Conservation (phyloP, 495 filamentous ascomycete species). For the Emericellopsis terricola region DNA sequence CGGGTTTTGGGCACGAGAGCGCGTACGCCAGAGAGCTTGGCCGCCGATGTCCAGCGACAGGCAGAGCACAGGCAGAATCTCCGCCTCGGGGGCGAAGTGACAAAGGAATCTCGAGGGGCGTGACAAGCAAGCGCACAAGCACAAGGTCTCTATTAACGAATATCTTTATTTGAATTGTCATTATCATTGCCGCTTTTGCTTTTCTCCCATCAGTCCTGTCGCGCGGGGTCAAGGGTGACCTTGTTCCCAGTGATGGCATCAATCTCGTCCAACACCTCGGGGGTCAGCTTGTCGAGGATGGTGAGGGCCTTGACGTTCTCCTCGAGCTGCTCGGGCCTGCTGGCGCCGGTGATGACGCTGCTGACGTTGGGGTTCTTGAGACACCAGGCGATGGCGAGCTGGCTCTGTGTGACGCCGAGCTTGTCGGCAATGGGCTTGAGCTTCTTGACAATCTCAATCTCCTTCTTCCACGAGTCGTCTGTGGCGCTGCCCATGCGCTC, state of each 20-base stretch:
- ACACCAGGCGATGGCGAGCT: conserved; percentile 52
- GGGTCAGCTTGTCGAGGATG: conserved; percentile 38
- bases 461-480: conserved; percentile 11
- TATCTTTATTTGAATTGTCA: no score
- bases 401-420: conserved; percentile 37
- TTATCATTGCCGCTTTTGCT: no score
- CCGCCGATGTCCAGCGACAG: no score
- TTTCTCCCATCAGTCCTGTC: conserved; percentile 7
- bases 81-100: no score
- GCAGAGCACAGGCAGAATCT: no score
- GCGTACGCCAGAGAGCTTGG: no score
- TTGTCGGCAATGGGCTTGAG: conserved; percentile 42
- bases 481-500: conserved; percentile 12
- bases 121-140: no score
- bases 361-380: conserved; percentile 55
- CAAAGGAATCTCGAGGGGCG: no score
- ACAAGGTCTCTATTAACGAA: no score
- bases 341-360: conserved; percentile 53
- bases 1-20: no score
- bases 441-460: conserved; percentile 21
- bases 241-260: conserved; percentile 25
- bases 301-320: conserved; percentile 45
- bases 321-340: conserved; percentile 45
- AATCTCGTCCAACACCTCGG: conserved; percentile 50
- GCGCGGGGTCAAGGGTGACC: conserved; percentile 9